Evolutionary conservation across 352 stramenopile genomes (phyloP), one percentile per base, ranked within the genome.

Genomic region (Globisporangium cylindrosporum): DNA sequence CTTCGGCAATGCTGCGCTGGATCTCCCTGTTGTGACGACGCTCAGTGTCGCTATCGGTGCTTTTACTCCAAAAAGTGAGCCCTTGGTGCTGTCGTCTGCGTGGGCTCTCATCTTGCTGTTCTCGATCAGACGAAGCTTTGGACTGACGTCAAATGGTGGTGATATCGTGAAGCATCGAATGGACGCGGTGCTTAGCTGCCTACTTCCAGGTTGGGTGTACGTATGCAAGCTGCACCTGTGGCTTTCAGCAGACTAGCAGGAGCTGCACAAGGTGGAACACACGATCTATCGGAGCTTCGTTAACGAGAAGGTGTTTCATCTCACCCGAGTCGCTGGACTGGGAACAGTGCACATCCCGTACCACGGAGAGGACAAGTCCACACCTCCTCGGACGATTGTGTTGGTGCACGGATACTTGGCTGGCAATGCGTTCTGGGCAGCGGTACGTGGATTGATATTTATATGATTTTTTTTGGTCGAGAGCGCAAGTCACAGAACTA

Each of bases 381-480:
- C 27, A n/a, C 8, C 46, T 6, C 59, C 59, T 25, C 38, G 48
- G 15, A 55, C 59, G 59, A 34, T 76, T 27, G 71, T 74, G 27
- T 29, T 76, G 4, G n/a, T 76, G 9, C 71, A 76, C 58, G 71
- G 67, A 15, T 76, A 66, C 48, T 55, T 68, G 18, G 67, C 46
- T 43, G 71, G 71, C 46, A 76, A 76, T 43, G 71, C 67, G 20
- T 73, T 76, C 15, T 76, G 71, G 71, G 71, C 71, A n/a, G 43
- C 67, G 24, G 70, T 76, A 60, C 22, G 67, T 62, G 46, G 20
- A 46, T 24, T 43, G 1, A 41, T 14, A 41, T n/a, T 18, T 18
- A 14, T 22, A 20, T 49, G 41, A 5, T n/a, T 38, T 7, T 32
- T 32, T 7, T 32, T 32, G 27, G 3, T 32, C 27, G 27, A 32